Evolutionary conservation across 495 filamentous ascomycete genomes (phyloP).

Genomic region (Pseudomonodictys pantanalensis): DNA sequence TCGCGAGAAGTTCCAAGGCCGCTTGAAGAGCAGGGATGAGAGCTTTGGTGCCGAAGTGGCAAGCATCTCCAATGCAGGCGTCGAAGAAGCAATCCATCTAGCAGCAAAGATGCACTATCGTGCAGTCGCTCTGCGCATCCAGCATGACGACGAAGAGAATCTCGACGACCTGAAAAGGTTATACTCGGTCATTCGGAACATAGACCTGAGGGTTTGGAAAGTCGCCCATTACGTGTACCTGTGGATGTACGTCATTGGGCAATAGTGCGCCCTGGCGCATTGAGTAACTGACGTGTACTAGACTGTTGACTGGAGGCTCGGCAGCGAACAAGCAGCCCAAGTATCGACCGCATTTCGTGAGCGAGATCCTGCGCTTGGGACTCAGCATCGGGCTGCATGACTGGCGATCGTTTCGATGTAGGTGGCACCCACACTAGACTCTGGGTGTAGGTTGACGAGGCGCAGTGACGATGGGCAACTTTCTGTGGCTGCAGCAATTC

Average conservation of each 20-base stretch:
- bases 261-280: not conserved
- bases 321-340: constrained; percentile 8
- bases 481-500: constrained; percentile 27
- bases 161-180: not conserved
- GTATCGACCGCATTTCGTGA: constrained; percentile 16
- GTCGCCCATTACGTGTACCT: constrained; percentile 18
- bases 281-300: not conserved
- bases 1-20: constrained; percentile 1
- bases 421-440: not conserved
- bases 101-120: constrained; percentile 18
- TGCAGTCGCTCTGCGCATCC: constrained; percentile 6
- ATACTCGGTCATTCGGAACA: constrained; percentile 3
- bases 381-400: constrained; percentile 19
- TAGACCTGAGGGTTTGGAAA: constrained; percentile 15
- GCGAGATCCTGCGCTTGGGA: constrained; percentile 19
- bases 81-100: constrained; percentile 6
- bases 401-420: constrained; percentile 17
- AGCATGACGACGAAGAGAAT: constrained; percentile 18
- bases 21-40: not conserved
- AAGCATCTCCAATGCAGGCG: not conserved
- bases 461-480: constrained; percentile 13
- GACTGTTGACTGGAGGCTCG: constrained; percentile 20
- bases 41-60: not conserved
- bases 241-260: constrained; percentile 8
- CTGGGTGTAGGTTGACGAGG: not conserved